phyloP scores from a whole-genome alignment of 2,329 filamentous ascomycete genomes.

The Daldinia sp. region DNA sequence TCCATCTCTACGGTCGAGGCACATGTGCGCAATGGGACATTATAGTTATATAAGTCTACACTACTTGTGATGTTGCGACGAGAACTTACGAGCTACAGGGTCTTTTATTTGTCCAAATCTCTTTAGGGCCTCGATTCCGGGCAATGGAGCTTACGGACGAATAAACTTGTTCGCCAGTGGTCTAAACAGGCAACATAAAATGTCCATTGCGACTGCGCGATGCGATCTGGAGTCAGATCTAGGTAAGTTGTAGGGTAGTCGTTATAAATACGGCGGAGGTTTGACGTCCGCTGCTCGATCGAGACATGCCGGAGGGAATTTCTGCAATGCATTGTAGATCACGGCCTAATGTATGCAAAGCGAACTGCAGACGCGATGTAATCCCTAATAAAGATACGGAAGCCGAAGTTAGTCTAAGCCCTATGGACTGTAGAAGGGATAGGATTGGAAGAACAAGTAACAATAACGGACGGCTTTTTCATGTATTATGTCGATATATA shows the following conservation, averaged over 20 bases:
- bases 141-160: neutral
- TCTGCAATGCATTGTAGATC: conserved; percentile 37
- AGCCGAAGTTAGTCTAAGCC: neutral
- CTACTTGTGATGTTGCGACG: neutral
- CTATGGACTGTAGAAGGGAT: conserved; percentile 7
- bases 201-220: neutral
- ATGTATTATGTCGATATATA: neutral
- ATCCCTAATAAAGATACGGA: conserved; percentile 4
- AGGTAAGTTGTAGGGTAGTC: neutral
- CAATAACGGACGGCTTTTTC: neutral
- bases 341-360: conserved; percentile 16
- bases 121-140: conserved; percentile 14
- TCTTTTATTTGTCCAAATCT: conserved; percentile 1
- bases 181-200: neutral
- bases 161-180: neutral
- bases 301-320: conserved; percentile 18
- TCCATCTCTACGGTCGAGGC: neutral
- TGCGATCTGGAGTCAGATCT: conserved; percentile 11
- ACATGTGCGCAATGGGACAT: neutral
- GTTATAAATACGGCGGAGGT: conserved; percentile 21
- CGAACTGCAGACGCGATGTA: conserved; percentile 27
- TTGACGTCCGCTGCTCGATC: conserved; percentile 27
- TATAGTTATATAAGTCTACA: neutral
- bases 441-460: neutral
- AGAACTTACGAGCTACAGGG: neutral